These are phyloP conservation scores for Leucaena leucocephala DNA, from an alignment of 306 rosid genomes.

Conservation along the genomic window DNA sequence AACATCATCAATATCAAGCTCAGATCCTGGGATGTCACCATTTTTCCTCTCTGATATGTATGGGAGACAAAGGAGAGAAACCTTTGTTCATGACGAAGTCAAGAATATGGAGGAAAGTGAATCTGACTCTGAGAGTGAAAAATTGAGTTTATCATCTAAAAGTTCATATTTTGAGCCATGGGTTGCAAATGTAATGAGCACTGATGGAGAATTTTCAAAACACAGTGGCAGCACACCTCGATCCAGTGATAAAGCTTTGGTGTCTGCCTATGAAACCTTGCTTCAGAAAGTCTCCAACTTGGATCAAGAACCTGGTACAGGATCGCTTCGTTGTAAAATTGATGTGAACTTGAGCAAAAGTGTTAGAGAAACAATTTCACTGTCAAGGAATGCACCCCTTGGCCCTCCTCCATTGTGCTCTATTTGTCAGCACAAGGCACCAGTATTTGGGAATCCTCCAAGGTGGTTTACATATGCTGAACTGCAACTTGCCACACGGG, in stretches of 20 bases:
- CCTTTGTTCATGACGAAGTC: conserved; percentile 47
- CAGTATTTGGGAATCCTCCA: conserved; percentile 92
- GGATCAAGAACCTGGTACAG: conserved; percentile 61
- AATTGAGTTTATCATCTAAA: conserved; percentile 54
- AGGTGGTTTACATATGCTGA: conserved; percentile 86
- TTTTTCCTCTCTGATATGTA: conserved; percentile 52
- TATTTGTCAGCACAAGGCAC: conserved; percentile 94
- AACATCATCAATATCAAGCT: conserved; percentile 88
- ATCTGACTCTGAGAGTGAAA: conserved; percentile 68
- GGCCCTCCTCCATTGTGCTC: conserved; percentile 97
- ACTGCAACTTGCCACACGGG: conserved; percentile 81
- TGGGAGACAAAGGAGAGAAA: conserved; percentile 52
- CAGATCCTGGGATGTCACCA: conserved; percentile 75
- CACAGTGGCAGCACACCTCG: conserved; percentile 42
- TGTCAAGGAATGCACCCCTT: conserved; percentile 60
- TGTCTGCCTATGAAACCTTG: conserved; percentile 55
- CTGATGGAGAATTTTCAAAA: conserved; percentile 54
- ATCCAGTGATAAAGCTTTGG: conserved; percentile 48
- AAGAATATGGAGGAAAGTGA: conserved; percentile 58
- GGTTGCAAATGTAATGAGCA: conserved; percentile 57
- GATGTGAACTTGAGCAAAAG: conserved; percentile 75
- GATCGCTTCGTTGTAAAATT: conserved; percentile 49
- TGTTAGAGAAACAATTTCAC: conserved; percentile 72
- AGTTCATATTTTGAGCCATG: conserved; percentile 74
- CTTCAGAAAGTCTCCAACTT: conserved; percentile 61